Conservation (phyloP, 2,329 filamentous ascomycete genomes). For the Fusarium ramigenum region DNA sequence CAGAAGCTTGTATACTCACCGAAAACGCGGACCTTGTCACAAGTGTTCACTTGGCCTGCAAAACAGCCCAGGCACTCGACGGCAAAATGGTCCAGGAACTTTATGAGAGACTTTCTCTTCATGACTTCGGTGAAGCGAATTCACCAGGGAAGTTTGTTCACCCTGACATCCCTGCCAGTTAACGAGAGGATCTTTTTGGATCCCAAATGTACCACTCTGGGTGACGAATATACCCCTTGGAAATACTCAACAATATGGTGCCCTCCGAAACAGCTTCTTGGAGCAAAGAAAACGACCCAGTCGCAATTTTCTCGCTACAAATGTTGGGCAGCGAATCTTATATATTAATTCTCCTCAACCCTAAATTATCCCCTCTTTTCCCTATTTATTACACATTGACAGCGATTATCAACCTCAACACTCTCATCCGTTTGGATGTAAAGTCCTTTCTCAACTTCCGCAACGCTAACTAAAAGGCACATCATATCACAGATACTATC, state of each 20-base stretch:
- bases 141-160: background rate
- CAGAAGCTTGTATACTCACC: background rate
- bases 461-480: too few relatives aligned
- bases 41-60: background rate
- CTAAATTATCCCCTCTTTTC: too few relatives aligned
- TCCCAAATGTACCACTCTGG: background rate
- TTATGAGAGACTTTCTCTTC: background rate
- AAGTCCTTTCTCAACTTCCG: too few relatives aligned
- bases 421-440: too few relatives aligned
- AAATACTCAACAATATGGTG: background rate
- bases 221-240: background rate
- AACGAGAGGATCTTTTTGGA: background rate
- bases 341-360: background rate
- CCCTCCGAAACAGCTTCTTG: background rate
- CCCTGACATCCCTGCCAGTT: background rate
- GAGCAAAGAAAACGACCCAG: background rate
- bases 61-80: background rate
- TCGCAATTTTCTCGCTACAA: background rate
- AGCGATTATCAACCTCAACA: too few relatives aligned
- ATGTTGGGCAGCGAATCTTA: background rate
- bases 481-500: too few relatives aligned
- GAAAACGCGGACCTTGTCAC: background rate
- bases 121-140: background rate
- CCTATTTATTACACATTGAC: too few relatives aligned
- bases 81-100: background rate